These are phyloP conservation scores for Fusarium chuoi DNA, from an alignment of 2,329 filamentous ascomycete genomes.

Conservation along the genomic window DNA sequence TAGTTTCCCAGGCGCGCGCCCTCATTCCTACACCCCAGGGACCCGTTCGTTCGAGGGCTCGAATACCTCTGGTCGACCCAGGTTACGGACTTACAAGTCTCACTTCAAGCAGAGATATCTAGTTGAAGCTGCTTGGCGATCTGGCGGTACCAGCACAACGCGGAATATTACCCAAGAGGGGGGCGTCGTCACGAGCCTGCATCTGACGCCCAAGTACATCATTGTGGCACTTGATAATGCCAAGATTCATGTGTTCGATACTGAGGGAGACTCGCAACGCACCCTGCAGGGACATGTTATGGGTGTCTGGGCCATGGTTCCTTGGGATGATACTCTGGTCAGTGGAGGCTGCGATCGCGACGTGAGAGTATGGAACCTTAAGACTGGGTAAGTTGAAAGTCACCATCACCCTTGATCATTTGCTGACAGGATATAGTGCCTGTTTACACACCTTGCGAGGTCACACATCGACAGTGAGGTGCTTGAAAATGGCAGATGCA, in stretches of 20 bases:
- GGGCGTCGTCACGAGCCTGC: constrained; percentile 94
- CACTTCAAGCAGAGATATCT: constrained; percentile 98
- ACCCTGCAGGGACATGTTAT: constrained; percentile 96
- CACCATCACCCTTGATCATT: not conserved
- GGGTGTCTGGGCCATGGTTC: constrained; percentile 99
- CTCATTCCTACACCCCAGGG: constrained; percentile 50
- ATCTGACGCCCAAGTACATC: constrained; percentile 95
- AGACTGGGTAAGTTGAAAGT: constrained; percentile 75
- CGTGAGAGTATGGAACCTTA: constrained; percentile 96
- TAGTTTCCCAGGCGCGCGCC: constrained; percentile 58
- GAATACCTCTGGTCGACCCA: constrained; percentile 54
- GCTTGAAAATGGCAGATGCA: constrained; percentile 95
- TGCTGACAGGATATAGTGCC: constrained; percentile 59
- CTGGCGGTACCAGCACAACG: constrained; percentile 84
- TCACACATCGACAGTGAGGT: constrained; percentile 95
- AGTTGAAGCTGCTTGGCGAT: constrained; percentile 96
- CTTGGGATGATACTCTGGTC: constrained; percentile 94
- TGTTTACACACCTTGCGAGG: constrained; percentile 87
- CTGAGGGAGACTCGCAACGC: constrained; percentile 85
- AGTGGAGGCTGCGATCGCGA: constrained; percentile 97
- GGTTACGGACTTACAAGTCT: constrained; percentile 87
- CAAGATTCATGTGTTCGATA: constrained; percentile 98
- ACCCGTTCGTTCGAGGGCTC: constrained; percentile 67
- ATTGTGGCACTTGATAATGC: constrained; percentile 98
- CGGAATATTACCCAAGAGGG: constrained; percentile 95